phyloP scores from a whole-genome alignment of 306 rosid genomes.

The Cucumis melo region DNA sequence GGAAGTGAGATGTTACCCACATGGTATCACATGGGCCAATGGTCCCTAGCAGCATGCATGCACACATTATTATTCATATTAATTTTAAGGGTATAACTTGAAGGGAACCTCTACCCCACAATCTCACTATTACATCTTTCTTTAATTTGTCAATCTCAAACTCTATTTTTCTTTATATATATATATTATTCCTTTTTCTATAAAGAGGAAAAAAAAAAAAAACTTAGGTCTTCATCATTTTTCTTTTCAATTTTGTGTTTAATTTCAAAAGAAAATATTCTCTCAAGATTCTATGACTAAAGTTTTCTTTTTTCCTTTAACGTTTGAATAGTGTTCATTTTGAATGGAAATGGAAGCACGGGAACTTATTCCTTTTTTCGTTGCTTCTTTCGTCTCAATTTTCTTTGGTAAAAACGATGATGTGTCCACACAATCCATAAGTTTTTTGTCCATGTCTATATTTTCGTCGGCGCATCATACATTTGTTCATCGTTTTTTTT shows the following conservation, averaged over 20 bases:
- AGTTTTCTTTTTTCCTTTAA: neutral
- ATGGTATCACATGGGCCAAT: slow-evolving; percentile 5
- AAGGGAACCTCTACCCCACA: neutral
- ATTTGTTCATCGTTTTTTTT: too few relatives aligned
- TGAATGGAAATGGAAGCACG: neutral
- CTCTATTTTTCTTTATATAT: neutral
- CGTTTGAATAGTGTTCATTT: neutral
- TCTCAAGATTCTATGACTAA: neutral
- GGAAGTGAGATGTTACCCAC: neutral
- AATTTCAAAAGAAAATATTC: neutral
- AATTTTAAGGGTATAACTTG: neutral
- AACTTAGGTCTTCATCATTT: neutral
- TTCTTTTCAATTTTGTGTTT: neutral
- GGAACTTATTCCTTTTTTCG: neutral
- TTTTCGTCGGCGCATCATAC: too few relatives aligned
- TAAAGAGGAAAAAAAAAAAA: too few relatives aligned
- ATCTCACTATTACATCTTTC: neutral
- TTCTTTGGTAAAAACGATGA: too few relatives aligned
- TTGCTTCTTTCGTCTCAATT: neutral
- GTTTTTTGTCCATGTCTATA: too few relatives aligned
- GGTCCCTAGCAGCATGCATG: slow-evolving; percentile 5
- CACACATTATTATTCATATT: neutral
- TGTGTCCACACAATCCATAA: too few relatives aligned
- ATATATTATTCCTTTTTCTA: neutral
- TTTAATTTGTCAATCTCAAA: neutral